Conservation (phyloP, 1,139 yeast genomes). For the Williopsis jadinii region DNA sequence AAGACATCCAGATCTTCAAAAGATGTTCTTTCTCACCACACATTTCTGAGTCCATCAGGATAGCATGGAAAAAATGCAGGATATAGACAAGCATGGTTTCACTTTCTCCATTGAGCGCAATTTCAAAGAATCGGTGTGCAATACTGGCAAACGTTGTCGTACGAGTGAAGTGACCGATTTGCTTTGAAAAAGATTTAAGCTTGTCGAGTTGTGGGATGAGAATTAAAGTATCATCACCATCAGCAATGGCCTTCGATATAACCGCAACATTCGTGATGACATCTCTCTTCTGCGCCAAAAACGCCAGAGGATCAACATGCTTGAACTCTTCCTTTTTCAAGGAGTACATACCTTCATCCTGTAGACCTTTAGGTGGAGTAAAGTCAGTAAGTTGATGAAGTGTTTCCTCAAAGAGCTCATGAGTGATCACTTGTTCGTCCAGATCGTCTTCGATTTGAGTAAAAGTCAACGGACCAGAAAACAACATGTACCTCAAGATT, state of each 20-base stretch:
- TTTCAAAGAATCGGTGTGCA: conserved; percentile 47
- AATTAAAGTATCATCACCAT: conserved; percentile 36
- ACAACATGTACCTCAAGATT: conserved; percentile 40
- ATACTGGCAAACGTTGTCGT: conserved; percentile 48
- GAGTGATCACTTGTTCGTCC: conserved; percentile 31
- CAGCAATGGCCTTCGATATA: conserved; percentile 29
- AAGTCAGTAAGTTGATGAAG: conserved; percentile 43
- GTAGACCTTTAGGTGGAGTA: conserved; percentile 45
- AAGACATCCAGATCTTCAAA: conserved; percentile 40
- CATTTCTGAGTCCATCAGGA: conserved; percentile 47
- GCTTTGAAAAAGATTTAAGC: conserved; percentile 23
- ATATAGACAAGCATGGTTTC: conserved; percentile 49
- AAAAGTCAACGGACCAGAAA: conserved; percentile 48
- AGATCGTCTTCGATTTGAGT: conserved; percentile 37
- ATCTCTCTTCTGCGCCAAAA: conserved; percentile 28
- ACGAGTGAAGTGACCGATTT: conserved; percentile 46
- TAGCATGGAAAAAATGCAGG: conserved; percentile 64
- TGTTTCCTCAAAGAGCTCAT: conserved; percentile 27
- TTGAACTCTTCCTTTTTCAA: conserved; percentile 41
- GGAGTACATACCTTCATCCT: conserved; percentile 49
- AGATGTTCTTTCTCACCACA: conserved; percentile 33
- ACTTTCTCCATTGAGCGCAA: conserved; percentile 41
- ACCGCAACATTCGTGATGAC: conserved; percentile 36
- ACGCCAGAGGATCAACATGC: conserved; percentile 31
- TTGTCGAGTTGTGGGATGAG: conserved; percentile 33